These are phyloP conservation scores for Diutina neorugosa DNA, from an alignment of 1,139 yeast genomes.

Conservation along the genomic window DNA sequence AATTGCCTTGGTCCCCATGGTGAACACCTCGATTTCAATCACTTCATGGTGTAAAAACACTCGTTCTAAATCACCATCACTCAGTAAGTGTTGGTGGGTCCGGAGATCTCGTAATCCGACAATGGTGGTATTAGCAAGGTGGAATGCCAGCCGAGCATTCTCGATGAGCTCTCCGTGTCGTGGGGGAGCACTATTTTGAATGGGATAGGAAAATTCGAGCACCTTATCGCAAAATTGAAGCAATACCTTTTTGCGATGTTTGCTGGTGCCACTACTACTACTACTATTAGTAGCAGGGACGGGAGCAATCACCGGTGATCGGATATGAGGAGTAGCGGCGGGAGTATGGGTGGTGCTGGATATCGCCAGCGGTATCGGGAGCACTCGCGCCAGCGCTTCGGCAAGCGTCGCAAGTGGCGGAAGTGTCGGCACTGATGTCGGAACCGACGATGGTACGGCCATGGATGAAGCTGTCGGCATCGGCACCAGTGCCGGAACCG, in stretches of 20 bases:
- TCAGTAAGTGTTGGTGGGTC: background rate
- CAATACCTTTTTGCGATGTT: conserved; percentile 14
- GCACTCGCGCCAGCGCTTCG: background rate
- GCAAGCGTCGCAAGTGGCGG: background rate
- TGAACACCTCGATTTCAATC: conserved; percentile 25
- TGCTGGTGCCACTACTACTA: background rate
- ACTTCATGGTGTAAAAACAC: conserved; percentile 18
- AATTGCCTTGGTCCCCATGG: conserved; percentile 20
- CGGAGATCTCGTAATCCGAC: conserved; percentile 1
- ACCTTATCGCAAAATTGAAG: conserved; percentile 29
- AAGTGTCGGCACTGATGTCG: background rate
- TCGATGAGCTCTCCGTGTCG: conserved; percentile 54
- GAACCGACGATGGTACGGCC: background rate
- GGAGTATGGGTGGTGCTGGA: background rate
- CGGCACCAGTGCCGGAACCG: background rate
- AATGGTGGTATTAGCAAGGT: conserved; percentile 8
- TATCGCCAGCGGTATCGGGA: background rate
- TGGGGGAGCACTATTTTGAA: conserved; percentile 53
- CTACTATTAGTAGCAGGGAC: background rate
- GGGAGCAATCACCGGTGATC: background rate
- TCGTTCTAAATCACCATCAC: conserved; percentile 18
- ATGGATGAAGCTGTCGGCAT: background rate
- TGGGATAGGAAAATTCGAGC: conserved; percentile 50
- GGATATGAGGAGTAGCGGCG: background rate
- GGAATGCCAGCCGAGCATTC: conserved; percentile 58